Evolutionary conservation across 75 land plant genomes (phyloP).

Genomic region (Picea glauca): DNA sequence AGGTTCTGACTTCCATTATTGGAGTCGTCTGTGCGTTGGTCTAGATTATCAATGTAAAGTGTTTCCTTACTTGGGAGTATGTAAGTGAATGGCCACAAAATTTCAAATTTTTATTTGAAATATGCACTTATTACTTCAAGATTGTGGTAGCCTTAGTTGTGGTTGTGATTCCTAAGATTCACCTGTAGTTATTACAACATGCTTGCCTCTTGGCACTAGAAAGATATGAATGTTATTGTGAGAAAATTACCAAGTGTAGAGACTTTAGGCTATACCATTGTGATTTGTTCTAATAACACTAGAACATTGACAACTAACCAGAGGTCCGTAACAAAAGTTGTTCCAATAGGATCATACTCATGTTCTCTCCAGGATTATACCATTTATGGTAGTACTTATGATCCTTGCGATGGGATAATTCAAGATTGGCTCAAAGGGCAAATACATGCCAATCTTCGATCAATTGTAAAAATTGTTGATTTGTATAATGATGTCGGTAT

Average conservation of each 20-base stretch:
- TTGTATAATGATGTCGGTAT: too few species aligned
- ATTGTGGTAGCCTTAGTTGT: constrained; percentile 95
- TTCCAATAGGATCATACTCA: too few species aligned
- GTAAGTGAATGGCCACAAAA: constrained; percentile 63
- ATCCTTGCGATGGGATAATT: too few species aligned
- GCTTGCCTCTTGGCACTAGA: constrained; percentile 83
- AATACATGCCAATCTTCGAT: too few species aligned
- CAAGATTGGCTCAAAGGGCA: too few species aligned
- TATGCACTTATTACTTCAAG: constrained; percentile 76
- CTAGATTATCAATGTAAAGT: constrained; percentile 71
- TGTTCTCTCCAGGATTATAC: too few species aligned
- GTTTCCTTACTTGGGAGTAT: constrained; percentile 61
- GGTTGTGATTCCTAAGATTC: constrained; percentile 93
- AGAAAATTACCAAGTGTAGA: constrained; percentile 77
- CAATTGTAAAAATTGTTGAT: not conserved
- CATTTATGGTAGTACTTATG: too few species aligned
- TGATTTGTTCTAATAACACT: not conserved
- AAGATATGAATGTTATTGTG: constrained; percentile 83
- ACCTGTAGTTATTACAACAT: constrained; percentile 92
- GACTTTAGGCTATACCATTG: constrained; percentile 81
- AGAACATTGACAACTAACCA: too few species aligned
- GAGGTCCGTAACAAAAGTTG: too few species aligned
- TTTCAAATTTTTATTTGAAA: constrained; percentile 69
- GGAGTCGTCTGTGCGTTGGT: constrained; percentile 60
- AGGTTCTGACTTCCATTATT: constrained; percentile 52